phyloP scores from a whole-genome alignment of 2,329 filamentous ascomycete species.

The Arthrinium puccinioides region DNA sequence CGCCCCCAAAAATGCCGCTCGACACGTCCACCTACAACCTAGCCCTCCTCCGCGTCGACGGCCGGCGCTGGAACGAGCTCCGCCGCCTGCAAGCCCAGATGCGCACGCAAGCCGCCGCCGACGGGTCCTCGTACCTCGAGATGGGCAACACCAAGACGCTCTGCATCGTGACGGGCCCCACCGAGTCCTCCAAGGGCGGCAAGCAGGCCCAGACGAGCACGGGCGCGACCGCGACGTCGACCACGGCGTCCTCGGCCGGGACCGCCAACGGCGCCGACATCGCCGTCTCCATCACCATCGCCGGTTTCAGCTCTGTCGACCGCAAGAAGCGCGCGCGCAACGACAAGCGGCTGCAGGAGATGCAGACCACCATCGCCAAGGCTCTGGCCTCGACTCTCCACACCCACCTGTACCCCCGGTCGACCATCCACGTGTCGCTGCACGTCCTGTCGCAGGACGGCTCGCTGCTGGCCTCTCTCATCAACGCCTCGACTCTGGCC shows the following conservation, averaged over 20 bases:
- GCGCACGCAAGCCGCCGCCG: conserved; percentile 83
- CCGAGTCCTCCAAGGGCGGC: conserved; percentile 48
- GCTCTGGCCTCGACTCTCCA: conserved; percentile 74
- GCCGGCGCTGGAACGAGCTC: conserved; percentile 93
- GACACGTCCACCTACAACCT: conserved; percentile 89
- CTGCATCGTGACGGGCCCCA: conserved; percentile 82
- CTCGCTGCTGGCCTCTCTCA: conserved; percentile 76
- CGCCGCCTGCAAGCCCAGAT: conserved; percentile 84
- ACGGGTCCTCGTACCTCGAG: conserved; percentile 88
- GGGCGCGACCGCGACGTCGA: conserved; percentile 47
- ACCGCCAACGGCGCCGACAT: conserved; percentile 53
- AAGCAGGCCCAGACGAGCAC: conserved; percentile 1
- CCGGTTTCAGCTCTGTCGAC: conserved; percentile 83
- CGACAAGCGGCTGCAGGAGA: conserved; percentile 75
- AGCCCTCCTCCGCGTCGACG: conserved; percentile 74
- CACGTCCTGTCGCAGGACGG: conserved; percentile 89
- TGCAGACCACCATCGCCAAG: conserved; percentile 70
- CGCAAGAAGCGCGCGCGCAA: conserved; percentile 66
- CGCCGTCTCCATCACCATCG: conserved; percentile 74
- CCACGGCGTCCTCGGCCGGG: conserved; percentile 8
- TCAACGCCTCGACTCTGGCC: conserved; percentile 88
- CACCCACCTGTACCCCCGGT: conserved; percentile 83
- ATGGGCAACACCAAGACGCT: conserved; percentile 98
- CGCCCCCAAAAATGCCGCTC: conserved; percentile 64
- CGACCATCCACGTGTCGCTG: conserved; percentile 73